phyloP scores from a whole-genome alignment of 164 flowering plant genomes.

The Magnolia kwangsiensis region DNA sequence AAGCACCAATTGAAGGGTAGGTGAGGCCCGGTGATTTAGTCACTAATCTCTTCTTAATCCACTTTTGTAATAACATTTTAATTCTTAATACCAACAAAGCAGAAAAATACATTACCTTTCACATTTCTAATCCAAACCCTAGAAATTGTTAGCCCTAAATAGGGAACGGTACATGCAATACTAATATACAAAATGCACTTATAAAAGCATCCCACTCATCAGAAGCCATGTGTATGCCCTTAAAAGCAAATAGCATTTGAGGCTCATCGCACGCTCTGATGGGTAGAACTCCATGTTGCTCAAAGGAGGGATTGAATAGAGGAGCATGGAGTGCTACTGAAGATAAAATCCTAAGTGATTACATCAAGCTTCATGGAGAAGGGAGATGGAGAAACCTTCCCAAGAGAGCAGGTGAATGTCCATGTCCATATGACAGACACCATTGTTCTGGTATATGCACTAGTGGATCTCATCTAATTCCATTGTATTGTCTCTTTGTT shows the following conservation, averaged over 20 bases:
- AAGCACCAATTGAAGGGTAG: slow-evolving; percentile 1
- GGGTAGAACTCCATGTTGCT: slow-evolving; percentile 33
- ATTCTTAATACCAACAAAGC: neutral
- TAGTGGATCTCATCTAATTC: neutral
- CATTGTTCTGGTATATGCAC: slow-evolving; percentile 13
- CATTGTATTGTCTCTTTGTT: neutral
- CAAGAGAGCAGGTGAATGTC: slow-evolving; percentile 24
- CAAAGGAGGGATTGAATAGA: slow-evolving; percentile 29
- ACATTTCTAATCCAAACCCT: neutral
- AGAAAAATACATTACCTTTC: neutral
- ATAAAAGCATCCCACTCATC: neutral
- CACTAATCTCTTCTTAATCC: neutral
- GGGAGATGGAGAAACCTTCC: slow-evolving; percentile 35
- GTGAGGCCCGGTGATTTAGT: neutral
- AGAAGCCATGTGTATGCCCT: neutral
- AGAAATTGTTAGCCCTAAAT: neutral
- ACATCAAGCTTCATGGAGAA: slow-evolving; percentile 29
- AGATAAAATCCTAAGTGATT: slow-evolving; percentile 23
- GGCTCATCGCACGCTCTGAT: slow-evolving; percentile 9
- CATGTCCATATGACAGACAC: neutral
- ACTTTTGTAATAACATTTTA: neutral
- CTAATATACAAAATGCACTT: neutral
- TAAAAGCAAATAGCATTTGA: neutral
- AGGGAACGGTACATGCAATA: neutral
- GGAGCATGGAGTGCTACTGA: slow-evolving; percentile 39